These are phyloP conservation scores for Thalassiosira livingstoniorum DNA, from an alignment of 352 stramenopile species.

Conservation along the genomic window DNA sequence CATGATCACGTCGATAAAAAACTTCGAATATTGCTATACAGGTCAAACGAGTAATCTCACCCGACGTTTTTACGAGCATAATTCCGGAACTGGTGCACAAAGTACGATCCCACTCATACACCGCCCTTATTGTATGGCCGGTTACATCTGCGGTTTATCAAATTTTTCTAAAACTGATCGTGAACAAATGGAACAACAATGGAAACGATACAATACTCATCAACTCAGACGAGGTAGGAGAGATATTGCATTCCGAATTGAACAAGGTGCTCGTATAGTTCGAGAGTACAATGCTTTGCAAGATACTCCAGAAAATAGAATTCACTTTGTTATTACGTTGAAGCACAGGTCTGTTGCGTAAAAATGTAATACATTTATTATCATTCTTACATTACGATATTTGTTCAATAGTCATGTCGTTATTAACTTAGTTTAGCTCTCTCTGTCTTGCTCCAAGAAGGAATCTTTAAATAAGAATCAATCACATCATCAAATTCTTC, in stretches of 20 bases:
- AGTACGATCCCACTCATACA: background rate
- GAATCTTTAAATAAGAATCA: too few relatives aligned
- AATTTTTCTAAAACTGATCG: background rate
- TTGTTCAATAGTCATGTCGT: too few relatives aligned
- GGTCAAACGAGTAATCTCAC: constrained; percentile 1
- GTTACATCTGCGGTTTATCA: constrained; percentile 15
- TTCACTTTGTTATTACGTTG: background rate
- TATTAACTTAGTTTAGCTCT: too few relatives aligned
- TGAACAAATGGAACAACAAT: background rate
- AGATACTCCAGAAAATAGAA: background rate
- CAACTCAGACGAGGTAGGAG: background rate
- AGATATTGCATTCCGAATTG: background rate
- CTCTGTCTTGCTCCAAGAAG: too few relatives aligned
- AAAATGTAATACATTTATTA: too few relatives aligned
- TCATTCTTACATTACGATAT: too few relatives aligned
- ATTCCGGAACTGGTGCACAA: constrained; percentile 5
- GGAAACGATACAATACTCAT: background rate
- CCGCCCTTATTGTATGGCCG: constrained; percentile 14
- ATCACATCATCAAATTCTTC: too few relatives aligned
- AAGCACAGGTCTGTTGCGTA: too few relatives aligned
- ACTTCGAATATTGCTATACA: background rate
- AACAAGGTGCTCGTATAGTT: background rate
- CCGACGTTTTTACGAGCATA: constrained; percentile 13
- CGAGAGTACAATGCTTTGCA: background rate
- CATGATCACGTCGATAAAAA: background rate